Conservation (phyloP, 1,139 yeast genomes). For the Suhomyces taliae region DNA sequence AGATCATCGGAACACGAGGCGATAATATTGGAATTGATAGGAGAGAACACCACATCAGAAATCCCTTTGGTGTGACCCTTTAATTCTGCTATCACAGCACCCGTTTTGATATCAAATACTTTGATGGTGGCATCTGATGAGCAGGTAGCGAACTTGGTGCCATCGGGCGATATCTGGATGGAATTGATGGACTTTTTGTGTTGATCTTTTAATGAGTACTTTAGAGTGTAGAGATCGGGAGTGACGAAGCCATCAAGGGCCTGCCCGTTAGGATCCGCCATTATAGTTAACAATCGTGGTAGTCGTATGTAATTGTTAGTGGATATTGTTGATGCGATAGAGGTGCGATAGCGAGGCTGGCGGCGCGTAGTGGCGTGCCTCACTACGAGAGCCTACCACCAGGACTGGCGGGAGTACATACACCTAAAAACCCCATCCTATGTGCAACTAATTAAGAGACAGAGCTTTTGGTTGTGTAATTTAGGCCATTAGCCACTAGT, state of each 20-base stretch:
- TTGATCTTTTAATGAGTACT: conserved; percentile 4
- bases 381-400: too few relatives aligned
- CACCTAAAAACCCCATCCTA: too few relatives aligned
- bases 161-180: conserved; percentile 68
- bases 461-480: too few relatives aligned
- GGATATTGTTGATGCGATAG: background rate
- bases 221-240: conserved; percentile 13
- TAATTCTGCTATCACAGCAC: conserved; percentile 37
- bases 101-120: conserved; percentile 38
- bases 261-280: conserved; percentile 3
- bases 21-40: conserved; percentile 62
- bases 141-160: conserved; percentile 58
- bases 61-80: conserved; percentile 69
- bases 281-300: background rate
- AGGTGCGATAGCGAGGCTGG: too few relatives aligned
- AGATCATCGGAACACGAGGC: conserved; percentile 90
- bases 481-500: too few relatives aligned
- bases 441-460: too few relatives aligned
- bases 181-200: conserved; percentile 30
- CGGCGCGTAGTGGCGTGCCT: too few relatives aligned
- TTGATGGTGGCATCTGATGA: conserved; percentile 38
- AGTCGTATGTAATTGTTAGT: background rate
- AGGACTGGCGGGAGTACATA: too few relatives aligned
- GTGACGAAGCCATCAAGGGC: background rate
- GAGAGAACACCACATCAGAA: conserved; percentile 73